A percentile compares a stretch with the other conserved stretches of the same genome.
phyloP scores from a whole-genome alignment of 2,329 filamentous ascomycete genomes.

The Dothistroma pini region DNA sequence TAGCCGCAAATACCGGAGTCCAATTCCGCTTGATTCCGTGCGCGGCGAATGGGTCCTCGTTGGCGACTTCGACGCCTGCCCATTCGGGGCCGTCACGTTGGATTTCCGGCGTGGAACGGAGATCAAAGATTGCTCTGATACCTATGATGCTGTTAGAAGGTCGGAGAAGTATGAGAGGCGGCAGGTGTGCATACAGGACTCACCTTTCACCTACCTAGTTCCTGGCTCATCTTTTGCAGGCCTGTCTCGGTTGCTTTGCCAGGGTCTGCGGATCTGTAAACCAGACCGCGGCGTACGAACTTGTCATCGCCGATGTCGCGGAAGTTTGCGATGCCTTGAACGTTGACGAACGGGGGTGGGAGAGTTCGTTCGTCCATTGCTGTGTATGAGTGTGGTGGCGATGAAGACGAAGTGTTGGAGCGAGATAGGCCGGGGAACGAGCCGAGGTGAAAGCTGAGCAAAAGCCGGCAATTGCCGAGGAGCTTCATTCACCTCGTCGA shows the following conservation, averaged over 20 bases:
- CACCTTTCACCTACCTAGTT: constrained; percentile 30
- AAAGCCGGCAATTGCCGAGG: neutral
- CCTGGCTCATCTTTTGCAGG: constrained; percentile 45
- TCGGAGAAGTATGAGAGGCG: neutral
- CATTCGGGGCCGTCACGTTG: constrained; percentile 39
- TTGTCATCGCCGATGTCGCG: constrained; percentile 55
- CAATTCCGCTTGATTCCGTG: constrained; percentile 56
- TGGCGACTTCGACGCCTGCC: constrained; percentile 27
- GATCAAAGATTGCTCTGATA: constrained; percentile 65
- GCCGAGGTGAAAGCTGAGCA: neutral
- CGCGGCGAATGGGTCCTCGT: constrained; percentile 30
- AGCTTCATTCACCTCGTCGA: neutral
- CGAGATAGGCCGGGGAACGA: neutral
- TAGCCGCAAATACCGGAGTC: constrained; percentile 61
- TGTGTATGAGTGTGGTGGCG: neutral
- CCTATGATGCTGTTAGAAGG: constrained; percentile 39
- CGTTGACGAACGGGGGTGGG: constrained; percentile 36
- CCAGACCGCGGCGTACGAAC: constrained; percentile 49
- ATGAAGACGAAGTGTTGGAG: neutral
- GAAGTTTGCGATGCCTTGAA: constrained; percentile 64
- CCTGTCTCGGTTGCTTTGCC: constrained; percentile 55
- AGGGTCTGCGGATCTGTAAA: constrained; percentile 69
- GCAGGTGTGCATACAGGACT: constrained; percentile 28
- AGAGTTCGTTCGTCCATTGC: neutral
- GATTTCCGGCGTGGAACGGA: constrained; percentile 61